Base-by-base conservation (phyloP, 2,329 filamentous ascomycete genomes). In the Sporothrix sp. region DNA sequence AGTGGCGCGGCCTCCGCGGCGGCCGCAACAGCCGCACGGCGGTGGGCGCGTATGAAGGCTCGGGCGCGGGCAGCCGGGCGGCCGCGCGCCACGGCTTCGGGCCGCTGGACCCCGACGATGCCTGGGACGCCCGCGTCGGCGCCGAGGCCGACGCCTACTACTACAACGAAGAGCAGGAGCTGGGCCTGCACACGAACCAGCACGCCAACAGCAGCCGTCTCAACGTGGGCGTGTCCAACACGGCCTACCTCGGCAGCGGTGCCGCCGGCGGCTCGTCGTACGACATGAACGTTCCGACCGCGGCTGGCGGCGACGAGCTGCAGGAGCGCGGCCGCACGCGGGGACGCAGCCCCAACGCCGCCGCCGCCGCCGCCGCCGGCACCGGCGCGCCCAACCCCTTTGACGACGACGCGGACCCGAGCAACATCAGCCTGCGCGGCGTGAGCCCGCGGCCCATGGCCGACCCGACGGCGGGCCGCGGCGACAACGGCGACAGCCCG, bases 61-160 rank as follows among this genome's bases (percentile, higher is more conserved):
- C 75, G 5, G 62, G 68, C 7, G 64, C 68, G 65, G 66, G 65
- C 46, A 60, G 61, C 35, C 65, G 65, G 50, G 61, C 60, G 18
- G 56, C 65, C 30, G 68, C 69, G 40, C 68, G 71, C 50, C 71
- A 45, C 5, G 57, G 57, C 4, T 59, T 57, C 36, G 80, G 82
- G 2, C 72, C 81, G 4, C 74, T 88, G 40, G 87, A 93, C 61
- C 85, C 85, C 1, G 87, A 94, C 63, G 86, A 90, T 61, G 86
- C 87, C 2, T 95, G 88, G 88, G 87, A 93, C 68, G 69, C 85
- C 56, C 74, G 85, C 53, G 86, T 94, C 4, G 85, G 85, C 52
- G 74, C 81, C 58, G 86, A 90, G 65, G 79, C 82, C 16, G 81
- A 84, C 61, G 69, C 54, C 10, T 56, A 67, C 11, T 81, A 82